Base-by-base conservation (phyloP, 495 filamentous ascomycete genomes). In the Penicillium atrosanguineum region DNA sequence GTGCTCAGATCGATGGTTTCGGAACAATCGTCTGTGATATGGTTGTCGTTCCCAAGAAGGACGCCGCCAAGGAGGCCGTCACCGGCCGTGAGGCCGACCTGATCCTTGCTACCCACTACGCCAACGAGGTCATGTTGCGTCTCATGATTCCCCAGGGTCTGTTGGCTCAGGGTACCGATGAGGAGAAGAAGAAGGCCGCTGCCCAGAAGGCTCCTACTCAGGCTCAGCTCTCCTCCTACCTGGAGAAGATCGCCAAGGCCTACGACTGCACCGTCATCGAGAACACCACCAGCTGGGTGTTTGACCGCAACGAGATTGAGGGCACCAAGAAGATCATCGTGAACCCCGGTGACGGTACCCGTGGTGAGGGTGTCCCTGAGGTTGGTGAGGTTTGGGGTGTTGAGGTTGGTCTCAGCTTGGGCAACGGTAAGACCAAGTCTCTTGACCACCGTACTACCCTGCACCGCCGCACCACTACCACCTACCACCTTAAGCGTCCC, bases 271-370 rank as follows among this genome's bases (percentile, higher is more conserved):
- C 86, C 58, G 73, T 98, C 37, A 90, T 98, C 46, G 95, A 98
- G 80, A 94, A 90, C 78, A 98, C 94, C 42, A 98, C 94, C 42
- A 91, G 88, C 66, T 97, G 93, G 91, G 72, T 89, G 36, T 97
- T 97, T 66, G 90, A 89, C 59, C 87, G 88, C 65, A 96, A 97
- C 71, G 94, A 97, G 69, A 98, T 98, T 59, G 94, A 98, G 76
- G 88, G 87, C 52, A 88, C 88, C 78, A 98, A 98, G 85, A 97
- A 96, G 84, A 95, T 98, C 67, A 94, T 98, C 47, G 75, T 98
- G 23, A 79, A 88, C 18, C 91, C 95, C 28, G 87, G 87, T 47
- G 88, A 95, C 64, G 76, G 80, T 56, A 85, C 89, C 63, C 95
- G 94, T 75, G 91, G 91, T 44, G 94, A 98, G 63, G 94, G 94